Evolutionary conservation across 495 filamentous ascomycete species (phyloP).

Genomic region (Apiosordaria backusii): DNA sequence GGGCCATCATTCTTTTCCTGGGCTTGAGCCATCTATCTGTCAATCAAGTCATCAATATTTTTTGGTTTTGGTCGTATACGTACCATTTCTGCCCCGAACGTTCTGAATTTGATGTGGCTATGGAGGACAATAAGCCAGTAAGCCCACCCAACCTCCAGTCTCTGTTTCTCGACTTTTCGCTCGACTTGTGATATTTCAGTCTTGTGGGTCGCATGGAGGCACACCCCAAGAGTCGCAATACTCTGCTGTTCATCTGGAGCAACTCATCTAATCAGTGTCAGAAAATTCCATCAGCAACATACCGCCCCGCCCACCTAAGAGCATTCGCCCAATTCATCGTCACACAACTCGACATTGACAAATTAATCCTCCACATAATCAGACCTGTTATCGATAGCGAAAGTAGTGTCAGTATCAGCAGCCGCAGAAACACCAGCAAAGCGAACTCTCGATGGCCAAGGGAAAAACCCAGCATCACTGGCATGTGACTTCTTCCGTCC

Average conservation of each 20-base stretch:
- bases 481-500: background rate
- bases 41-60: too few species aligned
- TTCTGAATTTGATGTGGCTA: background rate
- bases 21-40: background rate
- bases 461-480: slow-evolving; percentile 16
- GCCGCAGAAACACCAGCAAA: background rate
- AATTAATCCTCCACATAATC: background rate
- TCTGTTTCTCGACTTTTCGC: background rate
- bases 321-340: background rate
- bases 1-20: background rate
- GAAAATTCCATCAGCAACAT: background rate
- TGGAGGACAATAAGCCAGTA: background rate
- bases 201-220: too few species aligned
- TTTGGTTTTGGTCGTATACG: too few species aligned
- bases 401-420: background rate
- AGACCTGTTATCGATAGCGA: background rate
- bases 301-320: background rate
- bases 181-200: background rate
- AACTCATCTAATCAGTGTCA: background rate
- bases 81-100: background rate
- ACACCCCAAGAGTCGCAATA: background rate
- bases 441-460: background rate
- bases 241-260: background rate
- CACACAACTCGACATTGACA: background rate
- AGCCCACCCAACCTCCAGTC: background rate